phyloP scores from a whole-genome alignment of 306 rosid genomes.

The Amphicarpaea edgeworthii region DNA sequence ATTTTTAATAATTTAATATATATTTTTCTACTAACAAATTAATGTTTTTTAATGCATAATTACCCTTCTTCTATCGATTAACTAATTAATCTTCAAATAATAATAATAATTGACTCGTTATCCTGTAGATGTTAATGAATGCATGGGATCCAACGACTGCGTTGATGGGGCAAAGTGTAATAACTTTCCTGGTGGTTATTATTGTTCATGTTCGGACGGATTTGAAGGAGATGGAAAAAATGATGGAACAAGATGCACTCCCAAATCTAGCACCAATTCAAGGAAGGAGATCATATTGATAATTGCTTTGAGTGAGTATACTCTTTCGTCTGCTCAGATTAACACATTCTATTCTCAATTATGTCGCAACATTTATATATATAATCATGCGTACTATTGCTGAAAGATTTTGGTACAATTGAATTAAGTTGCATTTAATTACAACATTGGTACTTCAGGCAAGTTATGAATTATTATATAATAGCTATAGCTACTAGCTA shows the following conservation, averaged over 20 bases:
- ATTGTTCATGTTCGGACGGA: slow-evolving; percentile 39
- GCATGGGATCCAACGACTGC: slow-evolving; percentile 30
- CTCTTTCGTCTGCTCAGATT: neutral
- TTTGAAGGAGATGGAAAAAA: slow-evolving; percentile 40
- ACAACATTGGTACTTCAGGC: neutral
- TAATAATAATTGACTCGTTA: neutral
- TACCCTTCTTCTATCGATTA: too few relatives aligned
- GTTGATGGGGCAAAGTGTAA: slow-evolving; percentile 1
- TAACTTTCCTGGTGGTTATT: slow-evolving; percentile 34
- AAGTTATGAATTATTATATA: too few relatives aligned
- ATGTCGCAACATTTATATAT: neutral
- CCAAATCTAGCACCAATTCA: neutral
- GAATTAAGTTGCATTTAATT: neutral
- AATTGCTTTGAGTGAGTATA: slow-evolving; percentile 41
- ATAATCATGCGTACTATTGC: neutral
- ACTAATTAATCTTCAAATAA: too few relatives aligned
- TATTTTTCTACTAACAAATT: too few relatives aligned
- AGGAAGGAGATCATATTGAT: slow-evolving; percentile 7
- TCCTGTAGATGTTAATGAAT: slow-evolving; percentile 50
- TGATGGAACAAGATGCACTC: slow-evolving; percentile 34
- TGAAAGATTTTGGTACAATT: neutral
- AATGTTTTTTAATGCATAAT: too few relatives aligned
- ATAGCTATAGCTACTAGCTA: too few relatives aligned
- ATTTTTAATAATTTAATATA: too few relatives aligned
- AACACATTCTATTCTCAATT: neutral